phyloP scores from a whole-genome alignment of 2,329 filamentous ascomycete species.

The Pseudogymnoascus sp. region DNA sequence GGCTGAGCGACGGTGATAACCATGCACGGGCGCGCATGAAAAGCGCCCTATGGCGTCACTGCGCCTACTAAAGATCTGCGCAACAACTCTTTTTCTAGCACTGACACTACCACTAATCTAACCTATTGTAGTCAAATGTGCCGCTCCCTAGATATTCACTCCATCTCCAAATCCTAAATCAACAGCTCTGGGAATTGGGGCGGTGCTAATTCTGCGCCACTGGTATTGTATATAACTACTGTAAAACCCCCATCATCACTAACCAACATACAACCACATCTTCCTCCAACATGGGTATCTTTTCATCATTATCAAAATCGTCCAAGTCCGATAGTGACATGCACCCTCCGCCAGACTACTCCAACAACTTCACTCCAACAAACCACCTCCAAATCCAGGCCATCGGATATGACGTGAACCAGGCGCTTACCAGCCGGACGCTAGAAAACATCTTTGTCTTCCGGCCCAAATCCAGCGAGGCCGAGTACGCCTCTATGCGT shows the following conservation, averaged over 20 bases:
- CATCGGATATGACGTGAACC: constrained; percentile 9
- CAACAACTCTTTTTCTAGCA: not conserved
- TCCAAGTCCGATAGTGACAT: not conserved
- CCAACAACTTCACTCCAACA: not conserved
- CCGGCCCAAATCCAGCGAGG: not conserved
- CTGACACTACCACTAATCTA: not conserved
- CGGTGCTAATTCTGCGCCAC: not conserved
- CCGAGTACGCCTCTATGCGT: constrained; percentile 9
- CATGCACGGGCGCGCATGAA: not conserved
- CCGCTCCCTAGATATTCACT: not conserved
- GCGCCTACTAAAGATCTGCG: not conserved
- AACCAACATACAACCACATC: not conserved
- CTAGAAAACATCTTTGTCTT: constrained; percentile 8
- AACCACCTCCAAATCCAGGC: constrained; percentile 5
- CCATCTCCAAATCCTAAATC: not conserved
- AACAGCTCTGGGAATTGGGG: not conserved
- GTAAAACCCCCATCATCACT: not conserved
- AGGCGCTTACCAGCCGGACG: constrained; percentile 5
- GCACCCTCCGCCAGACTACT: not conserved
- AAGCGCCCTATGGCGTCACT: not conserved
- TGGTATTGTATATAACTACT: not conserved
- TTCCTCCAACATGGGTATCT: not conserved
- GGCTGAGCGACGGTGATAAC: not conserved
- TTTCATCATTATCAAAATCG: not conserved
- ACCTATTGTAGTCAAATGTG: not conserved